These are phyloP conservation scores for Amphirosellinia nigrospora DNA, from an alignment of 495 filamentous ascomycete genomes.

Conservation along the genomic window DNA sequence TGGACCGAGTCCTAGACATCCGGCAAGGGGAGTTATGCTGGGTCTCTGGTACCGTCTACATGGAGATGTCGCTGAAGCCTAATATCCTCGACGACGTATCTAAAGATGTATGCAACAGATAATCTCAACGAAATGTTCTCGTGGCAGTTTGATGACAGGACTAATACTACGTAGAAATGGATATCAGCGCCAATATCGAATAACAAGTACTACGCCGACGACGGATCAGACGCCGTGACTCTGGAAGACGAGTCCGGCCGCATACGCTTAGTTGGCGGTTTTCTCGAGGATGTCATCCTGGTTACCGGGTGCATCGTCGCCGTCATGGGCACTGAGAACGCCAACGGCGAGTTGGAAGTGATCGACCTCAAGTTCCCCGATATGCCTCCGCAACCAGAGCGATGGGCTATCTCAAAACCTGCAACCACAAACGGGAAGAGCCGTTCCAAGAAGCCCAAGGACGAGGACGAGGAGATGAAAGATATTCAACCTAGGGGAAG, in stretches of 20 bases:
- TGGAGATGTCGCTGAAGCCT: slow-evolving; percentile 96
- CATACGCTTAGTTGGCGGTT: slow-evolving; percentile 75
- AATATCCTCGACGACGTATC: slow-evolving; percentile 95
- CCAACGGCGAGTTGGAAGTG: slow-evolving; percentile 89
- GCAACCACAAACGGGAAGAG: slow-evolving; percentile 30
- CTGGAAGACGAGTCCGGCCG: slow-evolving; percentile 96
- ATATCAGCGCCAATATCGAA: slow-evolving; percentile 81
- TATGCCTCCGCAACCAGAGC: slow-evolving; percentile 76
- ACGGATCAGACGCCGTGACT: slow-evolving; percentile 72
- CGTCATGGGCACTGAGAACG: slow-evolving; percentile 90
- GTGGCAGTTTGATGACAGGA: neutral
- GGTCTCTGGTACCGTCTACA: slow-evolving; percentile 92
- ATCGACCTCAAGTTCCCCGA: slow-evolving; percentile 88
- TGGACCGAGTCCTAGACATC: slow-evolving; percentile 91
- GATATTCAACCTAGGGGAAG: slow-evolving; percentile 42
- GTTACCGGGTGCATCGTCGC: slow-evolving; percentile 93
- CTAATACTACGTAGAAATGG: slow-evolving; percentile 67
- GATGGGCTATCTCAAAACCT: slow-evolving; percentile 66
- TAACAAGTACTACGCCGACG: slow-evolving; percentile 72
- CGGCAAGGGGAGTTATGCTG: slow-evolving; percentile 95
- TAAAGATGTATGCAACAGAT: slow-evolving; percentile 73
- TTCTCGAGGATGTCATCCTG: slow-evolving; percentile 67
- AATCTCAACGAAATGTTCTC: no score
- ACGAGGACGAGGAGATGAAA: slow-evolving; percentile 53
- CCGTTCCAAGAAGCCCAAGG: slow-evolving; percentile 37